These are phyloP conservation scores for Dacryopinax primogenitus DNA, from an alignment of 768 basidiomycete species.

Conservation along the genomic window DNA sequence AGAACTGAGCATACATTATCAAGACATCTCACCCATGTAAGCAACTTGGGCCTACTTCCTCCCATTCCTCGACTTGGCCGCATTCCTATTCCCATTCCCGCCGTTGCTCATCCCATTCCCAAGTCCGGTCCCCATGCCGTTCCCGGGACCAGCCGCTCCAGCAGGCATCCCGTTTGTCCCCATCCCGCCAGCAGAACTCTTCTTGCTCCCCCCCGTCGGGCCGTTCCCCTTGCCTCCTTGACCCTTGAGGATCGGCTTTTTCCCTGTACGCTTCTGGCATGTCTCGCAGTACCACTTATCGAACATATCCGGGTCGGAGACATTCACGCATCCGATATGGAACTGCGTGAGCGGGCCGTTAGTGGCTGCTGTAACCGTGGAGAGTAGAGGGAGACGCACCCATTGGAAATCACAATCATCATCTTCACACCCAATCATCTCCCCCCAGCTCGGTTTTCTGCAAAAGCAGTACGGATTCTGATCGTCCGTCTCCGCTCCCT, in stretches of 20 bases:
- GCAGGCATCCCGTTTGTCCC: no score
- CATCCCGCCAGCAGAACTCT: conserved; percentile 1
- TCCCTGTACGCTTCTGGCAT: conserved; percentile 46
- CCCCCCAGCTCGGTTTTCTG: conserved; percentile 69
- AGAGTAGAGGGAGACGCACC: conserved; percentile 41
- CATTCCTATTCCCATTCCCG: neutral
- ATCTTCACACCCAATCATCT: conserved; percentile 93
- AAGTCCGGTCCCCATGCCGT: neutral
- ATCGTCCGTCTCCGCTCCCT: conserved; percentile 40
- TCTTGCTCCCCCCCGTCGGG: conserved; percentile 17
- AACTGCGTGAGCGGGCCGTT: conserved; percentile 41
- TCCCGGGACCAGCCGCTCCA: no score
- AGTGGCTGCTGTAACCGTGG: neutral
- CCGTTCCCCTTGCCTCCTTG: conserved; percentile 40
- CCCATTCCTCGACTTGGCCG: neutral
- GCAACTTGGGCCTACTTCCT: no score
- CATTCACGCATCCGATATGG: conserved; percentile 62
- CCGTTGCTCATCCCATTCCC: neutral
- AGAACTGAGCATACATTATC: no score
- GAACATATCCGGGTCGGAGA: conserved; percentile 45
- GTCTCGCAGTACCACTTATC: conserved; percentile 66
- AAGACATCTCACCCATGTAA: neutral
- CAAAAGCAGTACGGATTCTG: conserved; percentile 75
- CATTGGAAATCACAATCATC: conserved; percentile 71
- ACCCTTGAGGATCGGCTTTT: conserved; percentile 33